These are phyloP conservation scores for Aaosphaeria pasadenensis DNA, from an alignment of 2,329 filamentous ascomycete species.

Conservation along the genomic window DNA sequence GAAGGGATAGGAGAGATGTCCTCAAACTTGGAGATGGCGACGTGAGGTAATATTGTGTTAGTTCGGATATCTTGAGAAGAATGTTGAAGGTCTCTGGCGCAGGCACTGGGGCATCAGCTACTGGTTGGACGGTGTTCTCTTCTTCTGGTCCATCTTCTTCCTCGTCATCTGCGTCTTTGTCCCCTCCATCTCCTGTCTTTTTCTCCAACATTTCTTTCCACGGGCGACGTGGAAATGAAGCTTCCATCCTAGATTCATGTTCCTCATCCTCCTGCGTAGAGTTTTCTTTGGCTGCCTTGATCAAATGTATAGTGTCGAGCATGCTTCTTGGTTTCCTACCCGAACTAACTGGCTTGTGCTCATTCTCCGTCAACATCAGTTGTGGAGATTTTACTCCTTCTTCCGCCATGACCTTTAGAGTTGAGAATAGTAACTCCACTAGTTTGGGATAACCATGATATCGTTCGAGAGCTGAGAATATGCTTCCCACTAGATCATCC, in stretches of 20 bases:
- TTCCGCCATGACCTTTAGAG: slow-evolving; percentile 77
- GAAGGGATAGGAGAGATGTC: slow-evolving; percentile 72
- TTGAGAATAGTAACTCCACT: slow-evolving; percentile 80
- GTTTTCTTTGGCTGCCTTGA: slow-evolving; percentile 35
- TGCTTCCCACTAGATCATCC: slow-evolving; percentile 85
- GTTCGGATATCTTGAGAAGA: slow-evolving; percentile 73
- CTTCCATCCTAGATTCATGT: slow-evolving; percentile 12
- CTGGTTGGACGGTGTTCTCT: slow-evolving; percentile 6
- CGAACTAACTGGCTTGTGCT: not conserved
- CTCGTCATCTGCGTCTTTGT: slow-evolving; percentile 31
- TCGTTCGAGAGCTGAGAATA: slow-evolving; percentile 89
- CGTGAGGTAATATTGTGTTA: slow-evolving; percentile 88
- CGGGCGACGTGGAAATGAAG: slow-evolving; percentile 25
- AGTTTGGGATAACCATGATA: slow-evolving; percentile 90
- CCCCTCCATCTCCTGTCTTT: slow-evolving; percentile 15
- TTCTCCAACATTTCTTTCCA: slow-evolving; percentile 26
- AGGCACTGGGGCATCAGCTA: slow-evolving; percentile 57
- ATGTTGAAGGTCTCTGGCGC: slow-evolving; percentile 75
- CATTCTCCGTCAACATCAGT: slow-evolving; percentile 37
- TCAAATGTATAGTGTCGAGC: slow-evolving; percentile 1
- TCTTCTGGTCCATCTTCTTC: slow-evolving; percentile 24
- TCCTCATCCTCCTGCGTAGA: slow-evolving; percentile 20
- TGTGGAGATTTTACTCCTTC: slow-evolving; percentile 66
- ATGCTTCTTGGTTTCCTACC: slow-evolving; percentile 22
- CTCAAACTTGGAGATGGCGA: slow-evolving; percentile 78